Evolutionary conservation across 1,284 basidiomycete species (phyloP).

Genomic region (Cutaneotrichosporon sp.): DNA sequence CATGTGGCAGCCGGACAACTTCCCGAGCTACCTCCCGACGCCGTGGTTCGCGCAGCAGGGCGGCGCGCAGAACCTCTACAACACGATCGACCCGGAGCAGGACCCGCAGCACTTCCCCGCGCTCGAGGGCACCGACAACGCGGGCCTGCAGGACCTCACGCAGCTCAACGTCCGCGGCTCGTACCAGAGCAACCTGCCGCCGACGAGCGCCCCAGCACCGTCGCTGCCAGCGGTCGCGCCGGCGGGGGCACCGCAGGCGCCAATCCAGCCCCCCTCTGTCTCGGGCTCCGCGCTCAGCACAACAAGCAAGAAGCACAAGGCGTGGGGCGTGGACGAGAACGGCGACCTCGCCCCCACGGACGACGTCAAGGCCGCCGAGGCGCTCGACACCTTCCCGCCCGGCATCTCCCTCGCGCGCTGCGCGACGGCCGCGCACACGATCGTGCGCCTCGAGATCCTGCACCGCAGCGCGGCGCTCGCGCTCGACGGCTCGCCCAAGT

Average conservation of each 20-base stretch:
- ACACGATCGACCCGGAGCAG: not conserved
- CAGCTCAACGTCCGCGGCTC: slow-evolving; percentile 6
- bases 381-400: slow-evolving; percentile 47
- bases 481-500: slow-evolving; percentile 51
- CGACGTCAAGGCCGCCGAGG: slow-evolving; percentile 15
- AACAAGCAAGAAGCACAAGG: slow-evolving; percentile 37
- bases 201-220: not conserved
- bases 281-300: not conserved
- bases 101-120: slow-evolving; percentile 7
- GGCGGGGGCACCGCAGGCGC: not conserved
- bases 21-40: slow-evolving; percentile 42
- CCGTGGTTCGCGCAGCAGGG: slow-evolving; percentile 49
- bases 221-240: not conserved
- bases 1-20: slow-evolving; percentile 48
- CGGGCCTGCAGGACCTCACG: not conserved
- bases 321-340: slow-evolving; percentile 52
- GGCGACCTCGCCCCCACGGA: slow-evolving; percentile 22
- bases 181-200: slow-evolving; percentile 9
- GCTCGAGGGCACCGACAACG: not conserved
- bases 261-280: not conserved
- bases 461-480: slow-evolving; percentile 53
- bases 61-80: slow-evolving; percentile 35
- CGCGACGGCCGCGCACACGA: slow-evolving; percentile 53
- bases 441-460: slow-evolving; percentile 52
- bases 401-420: slow-evolving; percentile 52